Percentiles rank a stretch among this genome's conserved stretches.
phyloP scores from a whole-genome alignment of 148 eudicot species.

The Silene uniflora region DNA sequence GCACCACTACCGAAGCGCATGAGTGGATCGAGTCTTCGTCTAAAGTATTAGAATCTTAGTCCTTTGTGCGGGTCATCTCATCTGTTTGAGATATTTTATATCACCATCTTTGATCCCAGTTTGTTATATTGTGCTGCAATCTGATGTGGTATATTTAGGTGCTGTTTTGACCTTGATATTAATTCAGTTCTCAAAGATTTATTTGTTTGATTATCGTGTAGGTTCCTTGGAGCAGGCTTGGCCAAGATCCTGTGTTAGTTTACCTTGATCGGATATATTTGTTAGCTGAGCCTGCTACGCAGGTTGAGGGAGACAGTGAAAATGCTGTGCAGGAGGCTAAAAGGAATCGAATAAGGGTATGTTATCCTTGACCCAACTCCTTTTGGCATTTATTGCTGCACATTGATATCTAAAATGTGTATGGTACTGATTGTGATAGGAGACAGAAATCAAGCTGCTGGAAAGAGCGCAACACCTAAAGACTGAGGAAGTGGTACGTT shows the following conservation, averaged over 20 bases:
- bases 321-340: slow-evolving; percentile 85
- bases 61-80: not conserved
- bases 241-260: slow-evolving; percentile 97
- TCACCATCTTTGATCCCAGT: not conserved
- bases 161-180: not conserved
- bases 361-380: slow-evolving; percentile 11
- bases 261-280: slow-evolving; percentile 75
- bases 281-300: slow-evolving; percentile 90
- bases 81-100: not conserved
- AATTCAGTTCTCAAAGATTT: not conserved
- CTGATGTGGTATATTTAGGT: not conserved
- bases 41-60: not conserved
- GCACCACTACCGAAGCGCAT: not conserved
- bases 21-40: not conserved
- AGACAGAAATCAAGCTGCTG: slow-evolving; percentile 82
- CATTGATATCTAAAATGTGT: not conserved
- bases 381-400: not conserved
- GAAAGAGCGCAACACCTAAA: slow-evolving; percentile 62
- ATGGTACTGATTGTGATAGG: slow-evolving; percentile 42
- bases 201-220: slow-evolving; percentile 24
- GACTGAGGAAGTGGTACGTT: slow-evolving; percentile 70
- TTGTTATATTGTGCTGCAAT: not conserved
- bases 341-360: slow-evolving; percentile 73
- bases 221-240: slow-evolving; percentile 99
- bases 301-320: slow-evolving; percentile 84